Evolutionary conservation across 768 basidiomycete genomes (phyloP).

Genomic region (Leccinum subtestaceum): DNA sequence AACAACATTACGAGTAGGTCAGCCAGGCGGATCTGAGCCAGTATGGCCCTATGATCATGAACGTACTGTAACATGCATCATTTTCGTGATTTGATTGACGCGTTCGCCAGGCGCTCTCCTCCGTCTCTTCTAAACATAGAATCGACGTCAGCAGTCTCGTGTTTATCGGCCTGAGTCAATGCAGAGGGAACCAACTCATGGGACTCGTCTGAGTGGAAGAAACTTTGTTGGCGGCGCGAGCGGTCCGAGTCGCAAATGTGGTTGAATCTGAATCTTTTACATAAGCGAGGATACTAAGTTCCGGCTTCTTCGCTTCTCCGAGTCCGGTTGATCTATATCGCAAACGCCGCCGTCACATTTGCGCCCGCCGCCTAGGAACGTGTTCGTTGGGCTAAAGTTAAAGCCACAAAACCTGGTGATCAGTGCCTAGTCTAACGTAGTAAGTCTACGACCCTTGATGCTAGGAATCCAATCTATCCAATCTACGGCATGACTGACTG

Average conservation of each 20-base stretch:
- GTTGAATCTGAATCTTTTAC: too few species aligned
- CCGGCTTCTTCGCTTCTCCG: too few species aligned
- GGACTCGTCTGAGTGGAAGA: conserved; percentile 70
- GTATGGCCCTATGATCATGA: conserved; percentile 15
- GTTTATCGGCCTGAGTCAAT: conserved; percentile 36
- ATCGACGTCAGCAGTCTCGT: conserved; percentile 20
- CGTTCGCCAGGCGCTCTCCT: conserved; percentile 18
- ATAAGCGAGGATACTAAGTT: too few species aligned
- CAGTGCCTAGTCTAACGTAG: background rate
- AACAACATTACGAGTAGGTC: conserved; percentile 17
- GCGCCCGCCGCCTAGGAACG: too few species aligned
- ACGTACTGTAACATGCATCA: conserved; percentile 4
- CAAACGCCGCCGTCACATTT: too few species aligned
- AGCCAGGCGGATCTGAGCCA: conserved; percentile 5
- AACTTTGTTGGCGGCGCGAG: conserved; percentile 65
- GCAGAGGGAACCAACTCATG: conserved; percentile 63
- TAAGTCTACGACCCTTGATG: background rate
- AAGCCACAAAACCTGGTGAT: too few species aligned
- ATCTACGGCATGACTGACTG: background rate
- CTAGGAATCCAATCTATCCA: background rate
- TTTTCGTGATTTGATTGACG: conserved; percentile 4
- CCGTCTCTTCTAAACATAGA: conserved; percentile 29
- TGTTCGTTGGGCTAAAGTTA: too few species aligned
- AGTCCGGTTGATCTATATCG: too few species aligned
- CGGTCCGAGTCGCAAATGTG: conserved; percentile 28